phyloP scores from a whole-genome alignment of 805 yeast genomes.

The Metschnikowia anglica region DNA sequence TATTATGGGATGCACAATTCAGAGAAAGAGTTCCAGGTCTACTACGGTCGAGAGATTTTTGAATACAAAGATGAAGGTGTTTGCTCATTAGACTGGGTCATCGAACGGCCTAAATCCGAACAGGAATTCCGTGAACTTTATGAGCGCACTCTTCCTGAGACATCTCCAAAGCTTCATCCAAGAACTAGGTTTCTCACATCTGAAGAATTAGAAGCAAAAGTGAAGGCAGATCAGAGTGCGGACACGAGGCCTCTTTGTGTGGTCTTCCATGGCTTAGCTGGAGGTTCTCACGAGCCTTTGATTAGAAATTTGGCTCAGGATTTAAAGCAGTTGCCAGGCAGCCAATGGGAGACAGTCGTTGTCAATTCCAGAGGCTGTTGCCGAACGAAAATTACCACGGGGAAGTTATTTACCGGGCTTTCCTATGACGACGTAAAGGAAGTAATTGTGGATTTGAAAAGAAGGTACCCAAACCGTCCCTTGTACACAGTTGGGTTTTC shows the following conservation, averaged over 20 bases:
- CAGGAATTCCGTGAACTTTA: conserved; percentile 28
- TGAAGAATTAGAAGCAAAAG: conserved; percentile 40
- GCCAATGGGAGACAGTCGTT: conserved; percentile 63
- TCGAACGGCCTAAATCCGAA: conserved; percentile 34
- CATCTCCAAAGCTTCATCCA: conserved; percentile 44
- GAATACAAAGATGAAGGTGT: conserved; percentile 64
- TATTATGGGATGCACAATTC: conserved; percentile 58
- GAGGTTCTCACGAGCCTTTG: conserved; percentile 82
- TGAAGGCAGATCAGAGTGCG: conserved; percentile 19
- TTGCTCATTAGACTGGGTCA: conserved; percentile 72
- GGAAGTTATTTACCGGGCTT: conserved; percentile 65
- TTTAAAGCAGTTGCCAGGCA: conserved; percentile 23
- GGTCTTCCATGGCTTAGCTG: conserved; percentile 74
- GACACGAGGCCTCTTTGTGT: conserved; percentile 59
- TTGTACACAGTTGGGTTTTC: conserved; percentile 73
- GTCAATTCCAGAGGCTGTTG: conserved; percentile 79
- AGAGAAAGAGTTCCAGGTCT: conserved; percentile 51
- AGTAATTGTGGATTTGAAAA: conserved; percentile 50
- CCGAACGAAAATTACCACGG: conserved; percentile 63
- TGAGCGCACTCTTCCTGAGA: conserved; percentile 32
- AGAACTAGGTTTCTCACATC: conserved; percentile 53
- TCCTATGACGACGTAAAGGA: conserved; percentile 70
- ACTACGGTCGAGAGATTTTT: conserved; percentile 72
- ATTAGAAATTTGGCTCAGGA: conserved; percentile 56
- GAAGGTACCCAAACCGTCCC: conserved; percentile 58